Evolutionary conservation across 352 stramenopile species (phyloP).

Genomic region (Globisporangium nagaii): DNA sequence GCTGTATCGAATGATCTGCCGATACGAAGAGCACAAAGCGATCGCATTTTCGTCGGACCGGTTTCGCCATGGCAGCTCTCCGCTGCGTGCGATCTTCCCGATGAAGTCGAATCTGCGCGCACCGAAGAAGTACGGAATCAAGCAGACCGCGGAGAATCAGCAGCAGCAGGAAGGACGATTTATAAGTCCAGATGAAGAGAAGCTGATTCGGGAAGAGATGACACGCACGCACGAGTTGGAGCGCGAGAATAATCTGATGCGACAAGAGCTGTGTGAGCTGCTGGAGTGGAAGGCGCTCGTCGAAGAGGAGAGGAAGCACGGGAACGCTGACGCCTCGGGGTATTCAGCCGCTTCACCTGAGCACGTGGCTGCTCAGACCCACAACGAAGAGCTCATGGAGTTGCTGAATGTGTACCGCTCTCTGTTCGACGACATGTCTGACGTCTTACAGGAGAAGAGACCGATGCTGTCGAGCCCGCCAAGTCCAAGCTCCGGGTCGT

Average conservation of each 20-base stretch:
- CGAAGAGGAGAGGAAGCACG: constrained; percentile 35
- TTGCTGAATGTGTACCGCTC: constrained; percentile 65
- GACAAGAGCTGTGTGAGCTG: constrained; percentile 59
- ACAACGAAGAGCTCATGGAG: constrained; percentile 47
- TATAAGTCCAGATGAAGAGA: constrained; percentile 18
- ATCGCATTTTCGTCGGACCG: constrained; percentile 48
- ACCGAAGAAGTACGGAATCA: constrained; percentile 15
- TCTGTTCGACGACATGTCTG: constrained; percentile 54
- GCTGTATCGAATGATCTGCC: constrained; percentile 82
- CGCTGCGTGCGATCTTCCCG: constrained; percentile 8
- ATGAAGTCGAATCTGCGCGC: constrained; percentile 32
- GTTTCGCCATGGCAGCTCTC: constrained; percentile 13
- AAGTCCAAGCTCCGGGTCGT: constrained; percentile 58
- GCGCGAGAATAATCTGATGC: constrained; percentile 63
- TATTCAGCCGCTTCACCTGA: constrained; percentile 6
- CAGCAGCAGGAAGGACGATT: constrained; percentile 19
- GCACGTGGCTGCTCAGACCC: constrained; percentile 7
- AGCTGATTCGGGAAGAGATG: constrained; percentile 39
- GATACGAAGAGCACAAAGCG: constrained; percentile 80
- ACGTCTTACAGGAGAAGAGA: constrained; percentile 49
- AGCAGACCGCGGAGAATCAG: constrained; percentile 27
- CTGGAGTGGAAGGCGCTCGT: constrained; percentile 71
- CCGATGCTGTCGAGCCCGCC: constrained; percentile 31
- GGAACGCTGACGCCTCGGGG: constrained; percentile 18
- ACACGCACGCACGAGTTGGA: constrained; percentile 43